Conservation (phyloP, 108 stramenopile genomes). For the Cyclotella atomus region DNA sequence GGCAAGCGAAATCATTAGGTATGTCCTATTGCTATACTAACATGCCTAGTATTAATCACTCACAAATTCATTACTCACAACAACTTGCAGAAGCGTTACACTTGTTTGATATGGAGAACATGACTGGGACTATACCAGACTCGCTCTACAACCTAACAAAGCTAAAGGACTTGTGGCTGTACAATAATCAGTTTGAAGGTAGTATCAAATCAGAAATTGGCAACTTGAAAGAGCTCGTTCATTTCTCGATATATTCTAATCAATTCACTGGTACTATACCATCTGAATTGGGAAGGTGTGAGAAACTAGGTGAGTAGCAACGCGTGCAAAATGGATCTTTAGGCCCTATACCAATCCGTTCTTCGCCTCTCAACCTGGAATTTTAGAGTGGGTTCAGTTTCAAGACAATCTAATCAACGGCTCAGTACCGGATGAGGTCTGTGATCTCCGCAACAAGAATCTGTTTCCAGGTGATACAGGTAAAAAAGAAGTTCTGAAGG, state of each 20-base stretch:
- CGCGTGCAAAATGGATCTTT: too few species aligned
- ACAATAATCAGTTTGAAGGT: not conserved
- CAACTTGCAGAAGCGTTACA: not conserved
- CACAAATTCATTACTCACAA: too few species aligned
- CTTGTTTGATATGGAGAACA: not conserved
- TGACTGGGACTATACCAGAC: conserved; percentile 10
- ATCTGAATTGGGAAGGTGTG: conserved; percentile 6
- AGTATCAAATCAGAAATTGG: not conserved
- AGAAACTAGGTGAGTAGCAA: conserved; percentile 3
- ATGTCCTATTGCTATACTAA: not conserved
- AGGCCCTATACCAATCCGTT: not conserved
- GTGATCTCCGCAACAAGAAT: not conserved
- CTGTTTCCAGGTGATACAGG: not conserved
- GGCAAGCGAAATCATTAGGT: conserved; percentile 2
- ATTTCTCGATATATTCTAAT: conserved; percentile 8
- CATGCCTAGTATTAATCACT: too few species aligned
- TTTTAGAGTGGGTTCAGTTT: not conserved
- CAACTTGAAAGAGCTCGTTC: not conserved
- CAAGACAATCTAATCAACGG: not conserved
- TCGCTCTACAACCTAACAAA: conserved; percentile 4
- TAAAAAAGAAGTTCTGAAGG: not conserved
- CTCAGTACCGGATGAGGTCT: not conserved
- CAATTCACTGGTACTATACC: conserved; percentile 22
- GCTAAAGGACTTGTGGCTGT: not conserved
- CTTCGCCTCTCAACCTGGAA: not conserved